A percentile compares a stretch with the other conserved stretches of the same genome.
These are phyloP conservation scores for Phycomyces nitens DNA, from an alignment of 192 early-diverging fungal genomes.

Conservation along the genomic window DNA sequence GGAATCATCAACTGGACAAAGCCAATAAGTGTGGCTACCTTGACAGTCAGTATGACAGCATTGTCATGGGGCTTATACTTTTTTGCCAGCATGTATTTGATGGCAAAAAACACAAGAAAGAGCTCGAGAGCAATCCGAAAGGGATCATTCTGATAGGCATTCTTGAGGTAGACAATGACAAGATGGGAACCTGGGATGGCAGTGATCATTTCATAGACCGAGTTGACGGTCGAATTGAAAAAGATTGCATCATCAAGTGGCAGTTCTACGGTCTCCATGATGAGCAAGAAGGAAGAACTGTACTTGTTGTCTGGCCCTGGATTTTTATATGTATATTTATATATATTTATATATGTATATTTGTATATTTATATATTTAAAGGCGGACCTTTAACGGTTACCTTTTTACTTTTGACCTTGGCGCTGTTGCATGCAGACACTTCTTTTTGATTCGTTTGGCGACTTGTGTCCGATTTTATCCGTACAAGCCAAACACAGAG, in stretches of 20 bases:
- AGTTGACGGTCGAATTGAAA: conserved; percentile 43
- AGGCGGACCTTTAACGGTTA: too few relatives aligned
- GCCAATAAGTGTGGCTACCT: conserved; percentile 41
- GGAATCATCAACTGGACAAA: neutral
- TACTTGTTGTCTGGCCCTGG: neutral
- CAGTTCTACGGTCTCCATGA: conserved; percentile 5
- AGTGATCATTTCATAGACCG: conserved; percentile 34
- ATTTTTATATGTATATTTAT: too few relatives aligned
- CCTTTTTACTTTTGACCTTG: too few relatives aligned
- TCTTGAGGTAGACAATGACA: conserved; percentile 77
- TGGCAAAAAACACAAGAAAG: conserved; percentile 78
- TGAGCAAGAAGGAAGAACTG: conserved; percentile 17
- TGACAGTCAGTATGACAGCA: conserved; percentile 75
- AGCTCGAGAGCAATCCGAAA: conserved; percentile 83
- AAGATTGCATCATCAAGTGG: conserved; percentile 33
- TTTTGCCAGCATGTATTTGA: conserved; percentile 84
- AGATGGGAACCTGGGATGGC: conserved; percentile 74
- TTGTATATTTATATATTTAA: too few relatives aligned
- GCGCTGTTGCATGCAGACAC: too few relatives aligned
- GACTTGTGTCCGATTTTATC: too few relatives aligned
- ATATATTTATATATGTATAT: too few relatives aligned
- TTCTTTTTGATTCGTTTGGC: too few relatives aligned
- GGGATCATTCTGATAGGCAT: conserved; percentile 92
- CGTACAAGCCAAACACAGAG: too few relatives aligned
- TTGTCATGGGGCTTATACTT: conserved; percentile 77